Percentiles rank a stretch among this genome's conserved stretches.
Conservation (phyloP, 345 rosid genomes). For the Ceriops tagal region DNA sequence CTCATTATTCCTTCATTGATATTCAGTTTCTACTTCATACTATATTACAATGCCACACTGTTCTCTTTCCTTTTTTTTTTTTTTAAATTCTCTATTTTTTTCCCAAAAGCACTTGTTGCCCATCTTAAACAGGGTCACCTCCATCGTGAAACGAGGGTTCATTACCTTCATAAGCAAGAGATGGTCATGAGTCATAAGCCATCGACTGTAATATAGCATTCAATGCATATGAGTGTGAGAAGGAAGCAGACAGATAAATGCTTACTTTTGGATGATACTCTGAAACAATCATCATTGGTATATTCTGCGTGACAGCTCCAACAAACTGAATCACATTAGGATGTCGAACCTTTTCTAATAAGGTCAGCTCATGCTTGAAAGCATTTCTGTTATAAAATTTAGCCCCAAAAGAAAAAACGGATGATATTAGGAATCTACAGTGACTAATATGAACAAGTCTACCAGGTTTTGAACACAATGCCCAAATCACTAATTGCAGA, state of each 20-base stretch:
- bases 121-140: too few relatives aligned
- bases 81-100: too few relatives aligned
- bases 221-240: background rate
- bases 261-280: slow-evolving; percentile 86
- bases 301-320: slow-evolving; percentile 96
- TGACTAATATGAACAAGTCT: slow-evolving; percentile 1
- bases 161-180: too few relatives aligned
- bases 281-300: slow-evolving; percentile 93
- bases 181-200: too few relatives aligned
- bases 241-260: slow-evolving; percentile 13
- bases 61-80: background rate
- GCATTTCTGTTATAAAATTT: slow-evolving; percentile 51
- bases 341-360: slow-evolving; percentile 86
- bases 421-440: background rate
- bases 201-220: too few relatives aligned
- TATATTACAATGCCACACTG: background rate
- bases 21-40: background rate
- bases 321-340: slow-evolving; percentile 97
- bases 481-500: background rate
- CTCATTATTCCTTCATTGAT: background rate
- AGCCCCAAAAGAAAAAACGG: slow-evolving; percentile 5
- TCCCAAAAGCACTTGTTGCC: too few relatives aligned
- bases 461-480: background rate
- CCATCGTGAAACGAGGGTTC: too few relatives aligned
- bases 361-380: slow-evolving; percentile 75